Percentiles rank a stretch among this genome's conserved stretches.
phyloP scores from a whole-genome alignment of 2,329 filamentous ascomycete species.

The Myriosclerotinia duriaeana region DNA sequence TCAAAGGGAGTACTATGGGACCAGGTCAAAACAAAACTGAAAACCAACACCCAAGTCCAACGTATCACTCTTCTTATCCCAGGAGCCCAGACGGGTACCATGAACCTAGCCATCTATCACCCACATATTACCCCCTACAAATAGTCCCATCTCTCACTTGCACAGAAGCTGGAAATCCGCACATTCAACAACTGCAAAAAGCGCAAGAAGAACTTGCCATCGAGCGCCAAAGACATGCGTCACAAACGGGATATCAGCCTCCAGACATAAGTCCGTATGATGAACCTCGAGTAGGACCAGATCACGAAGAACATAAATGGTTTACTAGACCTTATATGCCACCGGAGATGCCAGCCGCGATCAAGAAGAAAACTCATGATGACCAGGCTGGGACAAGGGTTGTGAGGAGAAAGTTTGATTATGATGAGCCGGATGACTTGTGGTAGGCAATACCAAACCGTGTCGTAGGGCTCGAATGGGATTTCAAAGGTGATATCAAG shows the following conservation, averaged over 20 bases:
- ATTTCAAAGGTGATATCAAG: not conserved
- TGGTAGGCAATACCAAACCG: constrained; percentile 9
- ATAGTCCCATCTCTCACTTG: constrained; percentile 10
- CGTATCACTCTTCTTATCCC: not conserved
- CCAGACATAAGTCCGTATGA: constrained; percentile 10
- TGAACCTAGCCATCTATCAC: not conserved
- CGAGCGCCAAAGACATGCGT: constrained; percentile 6
- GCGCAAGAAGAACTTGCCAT: constrained; percentile 15
- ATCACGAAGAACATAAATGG: constrained; percentile 10
- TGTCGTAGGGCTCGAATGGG: not conserved
- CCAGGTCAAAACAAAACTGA: not conserved
- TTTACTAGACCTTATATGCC: constrained; percentile 11
- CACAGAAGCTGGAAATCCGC: constrained; percentile 3
- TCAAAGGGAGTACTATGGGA: not conserved
- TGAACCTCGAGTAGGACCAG: not conserved
- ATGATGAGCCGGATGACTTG: constrained; percentile 16
- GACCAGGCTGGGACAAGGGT: not conserved
- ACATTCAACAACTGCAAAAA: constrained; percentile 12
- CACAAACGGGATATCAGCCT: not conserved
- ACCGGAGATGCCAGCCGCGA: constrained; percentile 3
- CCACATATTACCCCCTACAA: constrained; percentile 9
- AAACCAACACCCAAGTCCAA: not conserved
- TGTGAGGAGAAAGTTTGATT: constrained; percentile 16
- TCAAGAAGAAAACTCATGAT: constrained; percentile 9
- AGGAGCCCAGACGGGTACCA: not conserved